Conservation (phyloP, 805 yeast species). For the Trichomonascus vanleenenianus region DNA sequence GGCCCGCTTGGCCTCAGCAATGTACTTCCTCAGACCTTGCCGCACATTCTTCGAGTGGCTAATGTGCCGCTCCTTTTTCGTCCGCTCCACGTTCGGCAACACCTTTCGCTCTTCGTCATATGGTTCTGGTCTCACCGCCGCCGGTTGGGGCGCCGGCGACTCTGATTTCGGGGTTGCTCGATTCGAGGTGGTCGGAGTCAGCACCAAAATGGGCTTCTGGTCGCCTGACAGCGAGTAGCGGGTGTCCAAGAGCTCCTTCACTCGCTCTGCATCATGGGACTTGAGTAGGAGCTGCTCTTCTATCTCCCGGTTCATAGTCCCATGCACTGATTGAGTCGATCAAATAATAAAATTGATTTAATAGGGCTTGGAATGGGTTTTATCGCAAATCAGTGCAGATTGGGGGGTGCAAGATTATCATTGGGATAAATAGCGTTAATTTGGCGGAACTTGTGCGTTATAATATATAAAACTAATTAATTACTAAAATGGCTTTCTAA, state of each 20-base stretch:
- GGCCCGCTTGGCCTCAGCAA: neutral
- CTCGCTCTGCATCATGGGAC: constrained; percentile 25
- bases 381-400: too few relatives aligned
- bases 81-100: too few relatives aligned
- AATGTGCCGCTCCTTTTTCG: neutral
- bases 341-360: too few relatives aligned
- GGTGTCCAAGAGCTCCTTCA: constrained; percentile 29
- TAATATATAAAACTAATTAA: too few relatives aligned
- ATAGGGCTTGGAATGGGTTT: too few relatives aligned
- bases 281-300: constrained; percentile 24
- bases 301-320: constrained; percentile 8
- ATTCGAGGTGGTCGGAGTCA: neutral
- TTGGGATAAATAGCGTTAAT: too few relatives aligned
- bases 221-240: constrained; percentile 31
- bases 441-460: too few relatives aligned
- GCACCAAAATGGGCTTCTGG: constrained; percentile 28
- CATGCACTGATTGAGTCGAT: neutral
- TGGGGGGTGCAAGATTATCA: too few relatives aligned
- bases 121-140: too few relatives aligned
- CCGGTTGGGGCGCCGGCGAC: too few relatives aligned
- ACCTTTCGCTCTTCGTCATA: too few relatives aligned
- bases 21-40: constrained; percentile 29
- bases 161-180: neutral
- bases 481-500: too few relatives aligned
- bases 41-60: neutral